phyloP scores from a whole-genome alignment of 106 monocot genomes.

The Triglochin maritima region DNA sequence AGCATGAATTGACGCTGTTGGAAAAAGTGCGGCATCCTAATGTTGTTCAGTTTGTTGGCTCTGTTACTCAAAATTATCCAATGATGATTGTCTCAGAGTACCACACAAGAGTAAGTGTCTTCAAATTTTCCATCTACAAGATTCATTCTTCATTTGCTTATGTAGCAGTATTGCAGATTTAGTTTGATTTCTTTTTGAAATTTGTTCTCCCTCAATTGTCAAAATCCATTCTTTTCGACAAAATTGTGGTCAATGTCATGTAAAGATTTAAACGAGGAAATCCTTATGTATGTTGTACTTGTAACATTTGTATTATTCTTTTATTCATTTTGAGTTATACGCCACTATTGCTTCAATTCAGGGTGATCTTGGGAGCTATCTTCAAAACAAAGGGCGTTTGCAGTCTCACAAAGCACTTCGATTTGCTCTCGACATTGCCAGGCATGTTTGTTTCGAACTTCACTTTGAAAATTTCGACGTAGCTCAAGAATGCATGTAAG shows the following conservation, averaged over 20 bases:
- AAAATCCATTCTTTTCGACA: too few relatives aligned
- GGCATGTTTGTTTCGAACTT: conserved; percentile 30
- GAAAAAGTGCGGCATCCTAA: conserved; percentile 93
- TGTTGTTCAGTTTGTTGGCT: conserved; percentile 89
- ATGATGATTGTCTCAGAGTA: conserved; percentile 98
- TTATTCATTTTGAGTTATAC: too few relatives aligned
- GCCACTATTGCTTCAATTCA: conserved; percentile 1
- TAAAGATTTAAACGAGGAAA: too few relatives aligned
- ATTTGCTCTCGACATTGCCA: conserved; percentile 90
- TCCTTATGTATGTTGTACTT: too few relatives aligned
- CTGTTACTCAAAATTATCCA: conserved; percentile 85
- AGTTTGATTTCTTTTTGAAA: too few relatives aligned
- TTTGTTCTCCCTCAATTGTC: too few relatives aligned
- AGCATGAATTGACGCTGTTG: conserved; percentile 67
- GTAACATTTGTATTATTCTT: too few relatives aligned
- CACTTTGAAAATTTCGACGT: conserved; percentile 1
- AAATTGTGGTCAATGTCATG: too few relatives aligned
- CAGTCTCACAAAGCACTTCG: conserved; percentile 47
- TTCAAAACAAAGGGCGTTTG: conserved; percentile 73
- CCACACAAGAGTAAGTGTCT: conserved; percentile 57
- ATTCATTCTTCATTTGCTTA: neutral
- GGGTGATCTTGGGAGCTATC: conserved; percentile 80
- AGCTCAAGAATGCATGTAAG: neutral
- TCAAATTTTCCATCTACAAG: neutral
- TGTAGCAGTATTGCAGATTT: neutral